Conservation (phyloP, 257 asterid species). For the Salvia rosmarinus region DNA sequence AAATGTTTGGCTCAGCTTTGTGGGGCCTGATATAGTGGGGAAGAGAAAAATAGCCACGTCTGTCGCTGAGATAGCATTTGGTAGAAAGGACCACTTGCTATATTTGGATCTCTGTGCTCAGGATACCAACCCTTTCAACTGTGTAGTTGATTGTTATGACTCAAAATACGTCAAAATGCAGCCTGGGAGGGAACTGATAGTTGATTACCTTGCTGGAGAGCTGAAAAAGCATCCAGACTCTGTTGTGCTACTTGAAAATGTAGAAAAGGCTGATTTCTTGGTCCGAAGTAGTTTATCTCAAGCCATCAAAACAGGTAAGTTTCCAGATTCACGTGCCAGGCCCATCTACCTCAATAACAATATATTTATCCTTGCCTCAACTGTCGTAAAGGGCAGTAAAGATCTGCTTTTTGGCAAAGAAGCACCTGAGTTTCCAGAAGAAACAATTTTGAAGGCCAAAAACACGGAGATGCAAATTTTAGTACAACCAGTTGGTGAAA, state of each 20-base stretch:
- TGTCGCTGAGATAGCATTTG: conserved; percentile 71
- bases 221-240: conserved; percentile 63
- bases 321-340: conserved; percentile 70
- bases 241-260: conserved; percentile 73
- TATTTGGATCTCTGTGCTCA: conserved; percentile 56
- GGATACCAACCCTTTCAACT: conserved; percentile 38
- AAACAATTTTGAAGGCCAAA: conserved; percentile 59
- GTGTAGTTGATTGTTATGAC: conserved; percentile 50
- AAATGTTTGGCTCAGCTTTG: conserved; percentile 77
- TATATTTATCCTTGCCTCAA: conserved; percentile 63
- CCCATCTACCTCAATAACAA: conserved; percentile 60
- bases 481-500: conserved; percentile 39
- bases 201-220: conserved; percentile 78
- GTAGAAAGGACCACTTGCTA: conserved; percentile 52
- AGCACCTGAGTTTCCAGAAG: conserved; percentile 61
- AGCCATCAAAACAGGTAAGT: conserved; percentile 76
- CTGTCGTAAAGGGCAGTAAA: conserved; percentile 35
- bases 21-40: conserved; percentile 84
- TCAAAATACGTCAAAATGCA: conserved; percentile 38
- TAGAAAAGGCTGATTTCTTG: conserved; percentile 78
- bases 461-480: conserved; percentile 62
- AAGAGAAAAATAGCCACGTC: conserved; percentile 72
- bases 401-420: conserved; percentile 36
- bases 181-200: conserved; percentile 66
- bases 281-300: conserved; percentile 64